Percentiles rank a stretch among this genome's conserved stretches.
These are phyloP conservation scores for Akanthomyces uredinophilus DNA, from an alignment of 2,329 filamentous ascomycete species.

Conservation along the genomic window DNA sequence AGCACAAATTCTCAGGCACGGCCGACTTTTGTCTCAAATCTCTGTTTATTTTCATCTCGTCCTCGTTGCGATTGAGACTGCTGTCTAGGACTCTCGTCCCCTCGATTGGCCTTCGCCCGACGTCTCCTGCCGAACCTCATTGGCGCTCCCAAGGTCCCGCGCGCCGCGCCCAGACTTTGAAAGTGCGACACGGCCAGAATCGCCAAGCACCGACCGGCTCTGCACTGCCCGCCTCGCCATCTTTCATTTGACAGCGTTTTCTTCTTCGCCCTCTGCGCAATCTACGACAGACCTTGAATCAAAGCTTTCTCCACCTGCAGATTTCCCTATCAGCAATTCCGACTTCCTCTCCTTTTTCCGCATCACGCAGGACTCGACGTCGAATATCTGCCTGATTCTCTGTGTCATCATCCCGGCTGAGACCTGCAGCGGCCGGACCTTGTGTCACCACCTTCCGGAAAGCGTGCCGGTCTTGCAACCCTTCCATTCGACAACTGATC, in stretches of 20 bases:
- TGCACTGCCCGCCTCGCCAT: background rate
- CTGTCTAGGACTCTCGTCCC: background rate
- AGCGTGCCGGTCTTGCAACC: conserved; percentile 7
- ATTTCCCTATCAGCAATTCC: too few species aligned
- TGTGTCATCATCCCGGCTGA: background rate
- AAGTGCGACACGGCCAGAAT: conserved; percentile 3
- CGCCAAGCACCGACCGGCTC: background rate
- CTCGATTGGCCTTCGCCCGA: background rate
- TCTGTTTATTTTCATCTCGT: conserved; percentile 4
- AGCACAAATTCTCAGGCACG: background rate
- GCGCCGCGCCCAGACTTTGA: background rate
- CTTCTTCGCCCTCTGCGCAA: background rate
- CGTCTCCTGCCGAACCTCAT: background rate
- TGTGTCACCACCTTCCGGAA: conserved; percentile 6
- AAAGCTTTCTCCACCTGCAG: background rate
- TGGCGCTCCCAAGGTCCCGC: background rate
- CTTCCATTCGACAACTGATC: conserved; percentile 6
- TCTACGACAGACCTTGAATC: background rate
- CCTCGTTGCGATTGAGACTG: background rate
- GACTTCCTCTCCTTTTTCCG: background rate
- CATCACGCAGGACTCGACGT: background rate
- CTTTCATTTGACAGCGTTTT: background rate
- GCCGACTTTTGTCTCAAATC: background rate
- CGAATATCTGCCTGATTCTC: background rate
- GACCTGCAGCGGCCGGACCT: conserved; percentile 1